Percentiles rank a stretch among this genome's conserved stretches.
Conservation (phyloP, 345 rosid species). For the Excoecaria agallocha region DNA sequence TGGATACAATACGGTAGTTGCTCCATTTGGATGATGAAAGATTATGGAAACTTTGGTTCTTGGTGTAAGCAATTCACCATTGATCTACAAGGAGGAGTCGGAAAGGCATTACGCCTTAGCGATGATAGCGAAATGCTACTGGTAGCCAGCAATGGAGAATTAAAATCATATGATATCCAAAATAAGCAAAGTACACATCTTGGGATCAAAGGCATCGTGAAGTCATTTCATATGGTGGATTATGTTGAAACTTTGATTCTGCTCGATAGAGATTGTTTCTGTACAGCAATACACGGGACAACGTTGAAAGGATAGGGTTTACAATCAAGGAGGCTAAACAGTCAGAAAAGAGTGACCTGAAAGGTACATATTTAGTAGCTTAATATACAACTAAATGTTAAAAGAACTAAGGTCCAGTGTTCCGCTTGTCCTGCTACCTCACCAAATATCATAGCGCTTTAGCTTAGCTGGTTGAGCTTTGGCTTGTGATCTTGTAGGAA, state of each 20-base stretch:
- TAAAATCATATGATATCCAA: constrained; percentile 19
- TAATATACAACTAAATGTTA: too few species aligned
- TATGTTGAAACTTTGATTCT: constrained; percentile 32
- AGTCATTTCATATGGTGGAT: constrained; percentile 22
- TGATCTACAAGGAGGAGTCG: constrained; percentile 19
- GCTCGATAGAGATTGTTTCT: not conserved
- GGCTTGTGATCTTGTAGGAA: too few species aligned
- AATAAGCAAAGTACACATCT: constrained; percentile 3
- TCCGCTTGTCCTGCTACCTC: too few species aligned
- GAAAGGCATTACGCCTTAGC: constrained; percentile 25
- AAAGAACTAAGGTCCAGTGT: too few species aligned
- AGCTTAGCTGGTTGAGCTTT: too few species aligned
- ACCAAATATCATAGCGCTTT: too few species aligned
- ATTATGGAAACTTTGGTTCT: constrained; percentile 17
- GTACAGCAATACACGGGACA: too few species aligned
- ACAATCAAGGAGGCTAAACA: too few species aligned
- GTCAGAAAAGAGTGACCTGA: too few species aligned
- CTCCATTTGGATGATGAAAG: constrained; percentile 38
- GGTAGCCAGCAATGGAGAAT: constrained; percentile 19
- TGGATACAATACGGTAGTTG: constrained; percentile 20
- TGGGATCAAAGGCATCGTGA: constrained; percentile 22
- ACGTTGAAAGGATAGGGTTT: too few species aligned
- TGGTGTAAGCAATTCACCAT: constrained; percentile 27
- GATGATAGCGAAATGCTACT: constrained; percentile 26
- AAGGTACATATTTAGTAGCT: too few species aligned